Evolutionary conservation across 257 asterid species (phyloP).

Genomic region (Solanum rostratum): DNA sequence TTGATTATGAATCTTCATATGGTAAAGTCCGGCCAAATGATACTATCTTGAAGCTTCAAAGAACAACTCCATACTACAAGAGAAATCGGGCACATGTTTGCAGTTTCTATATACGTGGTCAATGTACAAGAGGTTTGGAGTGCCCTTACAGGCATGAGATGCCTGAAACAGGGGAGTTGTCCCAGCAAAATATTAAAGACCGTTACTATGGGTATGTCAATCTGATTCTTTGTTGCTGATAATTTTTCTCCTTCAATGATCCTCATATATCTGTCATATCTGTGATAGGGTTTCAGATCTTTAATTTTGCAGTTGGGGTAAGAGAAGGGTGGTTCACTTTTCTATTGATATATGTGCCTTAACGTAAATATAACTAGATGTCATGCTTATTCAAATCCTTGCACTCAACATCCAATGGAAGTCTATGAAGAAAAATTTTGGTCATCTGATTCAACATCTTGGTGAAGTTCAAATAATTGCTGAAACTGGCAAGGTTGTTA

Average conservation of each 20-base stretch:
- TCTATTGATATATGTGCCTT: not conserved
- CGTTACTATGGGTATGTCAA: slow-evolving; percentile 88
- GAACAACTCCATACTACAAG: slow-evolving; percentile 90
- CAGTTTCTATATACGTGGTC: slow-evolving; percentile 93
- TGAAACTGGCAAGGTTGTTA: not conserved
- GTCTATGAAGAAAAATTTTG: not conserved
- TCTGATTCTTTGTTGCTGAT: not conserved
- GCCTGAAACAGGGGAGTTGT: slow-evolving; percentile 92
- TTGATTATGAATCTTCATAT: slow-evolving; percentile 88
- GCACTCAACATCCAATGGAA: not conserved
- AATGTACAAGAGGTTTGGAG: slow-evolving; percentile 96
- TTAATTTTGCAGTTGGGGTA: not conserved
- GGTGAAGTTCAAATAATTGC: not conserved
- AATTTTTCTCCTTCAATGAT: not conserved
- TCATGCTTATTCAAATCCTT: not conserved
- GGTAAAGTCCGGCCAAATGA: slow-evolving; percentile 89
- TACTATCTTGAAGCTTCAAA: slow-evolving; percentile 87
- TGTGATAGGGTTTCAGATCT: not conserved
- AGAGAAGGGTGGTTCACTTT: not conserved
- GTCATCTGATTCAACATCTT: not conserved
- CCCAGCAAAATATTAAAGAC: slow-evolving; percentile 92
- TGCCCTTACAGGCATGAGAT: slow-evolving; percentile 97
- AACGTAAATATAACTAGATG: not conserved
- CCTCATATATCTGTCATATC: not conserved
- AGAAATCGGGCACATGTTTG: slow-evolving; percentile 95